Conservation (phyloP, 345 rosid species). For the Trapa bicornis region DNA sequence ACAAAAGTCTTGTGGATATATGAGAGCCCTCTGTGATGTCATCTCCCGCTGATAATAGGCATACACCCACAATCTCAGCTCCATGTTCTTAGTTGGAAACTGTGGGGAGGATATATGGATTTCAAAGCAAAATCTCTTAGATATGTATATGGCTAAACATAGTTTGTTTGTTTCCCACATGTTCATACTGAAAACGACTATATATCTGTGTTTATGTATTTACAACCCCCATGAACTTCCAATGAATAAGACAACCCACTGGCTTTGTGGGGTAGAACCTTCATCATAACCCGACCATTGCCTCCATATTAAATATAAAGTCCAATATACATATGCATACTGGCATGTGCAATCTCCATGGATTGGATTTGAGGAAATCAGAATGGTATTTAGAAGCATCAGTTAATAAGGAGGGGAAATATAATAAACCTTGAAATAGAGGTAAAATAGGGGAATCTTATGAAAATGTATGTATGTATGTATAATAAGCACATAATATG, state of each 20-base stretch:
- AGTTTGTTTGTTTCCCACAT: neutral
- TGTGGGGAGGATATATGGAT: neutral
- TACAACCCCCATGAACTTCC: neutral
- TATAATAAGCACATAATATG: too few species aligned
- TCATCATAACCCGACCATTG: neutral
- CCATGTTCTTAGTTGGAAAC: neutral
- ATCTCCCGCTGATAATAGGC: neutral
- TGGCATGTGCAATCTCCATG: neutral
- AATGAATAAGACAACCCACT: neutral
- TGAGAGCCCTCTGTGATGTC: neutral
- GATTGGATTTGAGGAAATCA: neutral
- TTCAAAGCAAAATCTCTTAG: neutral
- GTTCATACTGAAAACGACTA: too few species aligned
- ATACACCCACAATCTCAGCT: neutral
- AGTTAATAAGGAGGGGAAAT: too few species aligned
- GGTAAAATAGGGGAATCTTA: too few species aligned
- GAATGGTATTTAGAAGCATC: too few species aligned
- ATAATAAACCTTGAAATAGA: too few species aligned
- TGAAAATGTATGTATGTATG: too few species aligned
- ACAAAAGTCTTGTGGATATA: neutral
- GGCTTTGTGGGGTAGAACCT: neutral
- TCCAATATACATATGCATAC: too few species aligned
- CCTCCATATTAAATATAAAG: neutral
- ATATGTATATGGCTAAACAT: neutral
- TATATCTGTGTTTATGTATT: neutral